Base-by-base conservation (phyloP, 176 grass and related monocot species). In the Paspalum vaginatum region DNA sequence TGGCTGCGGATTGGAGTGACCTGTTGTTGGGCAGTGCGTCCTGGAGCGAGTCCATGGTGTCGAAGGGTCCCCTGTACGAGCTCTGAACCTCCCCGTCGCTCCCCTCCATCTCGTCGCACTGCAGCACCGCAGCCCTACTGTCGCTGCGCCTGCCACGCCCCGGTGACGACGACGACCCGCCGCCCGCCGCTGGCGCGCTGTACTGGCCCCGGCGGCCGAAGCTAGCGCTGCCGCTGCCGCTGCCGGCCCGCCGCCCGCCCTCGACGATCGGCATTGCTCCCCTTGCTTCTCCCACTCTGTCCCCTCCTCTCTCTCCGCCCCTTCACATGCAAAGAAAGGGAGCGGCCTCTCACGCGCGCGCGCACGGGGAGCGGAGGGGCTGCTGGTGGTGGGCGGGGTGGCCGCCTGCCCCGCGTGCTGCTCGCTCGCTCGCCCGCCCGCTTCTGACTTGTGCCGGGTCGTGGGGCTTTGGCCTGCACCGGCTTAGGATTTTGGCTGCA, bases 21-120 rank as follows among this genome's bases (percentile, higher is more conserved):
- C 91, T 94, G 51, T 70, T 94, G 49, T 53, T 61, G 63, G 84
- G 79, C 43, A 93, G 91, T n/a, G 86, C 90, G 18, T 86, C 91
- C 84, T 97, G 86, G 14, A 97, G 78, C 27, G 81, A 71, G 68
- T 94, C 94, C 91, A 97, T 91, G 72, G 91, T 90, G 61, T 97
- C 87, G 47, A 97, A 76, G 26, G 94, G 61, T 2, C 91, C 91
- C 75, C 51, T 91, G 69, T 54, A 78, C 46, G 84, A 83, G 75
- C 91, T 97, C 91, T 94, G 84, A n/a, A 97, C 91, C 76, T 94
- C 92, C 12, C 42, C 87, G 22, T 85, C 87, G 49, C 65, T 54
- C 48, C 77, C 89, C 74, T 95, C 94, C 50, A 37, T 44, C 78
- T 79, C 88, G 22, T 75, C 88, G 6, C 61, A 44, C 24, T 52